Base-by-base conservation (phyloP, 345 rosid species). In the Ceriops tagal region DNA sequence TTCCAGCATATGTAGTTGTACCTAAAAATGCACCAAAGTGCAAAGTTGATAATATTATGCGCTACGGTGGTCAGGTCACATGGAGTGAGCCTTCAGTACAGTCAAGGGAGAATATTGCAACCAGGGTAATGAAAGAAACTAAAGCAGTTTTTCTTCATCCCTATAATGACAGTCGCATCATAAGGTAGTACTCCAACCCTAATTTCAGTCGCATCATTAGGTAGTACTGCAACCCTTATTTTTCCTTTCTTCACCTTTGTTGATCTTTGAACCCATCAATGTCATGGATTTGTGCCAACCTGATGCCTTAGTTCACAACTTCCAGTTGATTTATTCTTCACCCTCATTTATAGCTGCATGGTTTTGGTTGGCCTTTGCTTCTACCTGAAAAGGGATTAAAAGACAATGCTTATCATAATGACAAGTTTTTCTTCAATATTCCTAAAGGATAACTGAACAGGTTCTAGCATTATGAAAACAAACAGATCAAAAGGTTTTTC, bases 21-120 rank as follows among this genome's bases (percentile, higher is more conserved):
- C 98, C 97, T 0, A 85, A 88, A 79, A 87, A 82, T 80, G 98
- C 98, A 76, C 97, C 96, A 31, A 83, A 80, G 55, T 93, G 97
- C 83, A 93, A 91, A 83, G 89, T 89, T 68, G 86, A 89, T 77
- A 89, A 93, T 76, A 93, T 93, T 47, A 68, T 82, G 24, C 93
- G 96, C 32, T 93, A 88, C 5, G 92, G 92, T 80, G 96, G 98
- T 81, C 80, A 81, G 58, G 81, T 91, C 67, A 78, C 84, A 59
- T 86, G 93, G 93, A 84, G 96, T 61, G 96, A 89, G 68, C 65
- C 78, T 71, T 73, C 88, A 32, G 20, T 93, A 62, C 83, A 81
- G 73, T 91, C 97, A 8, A 84, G 96, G 84, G 96, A 89, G 79
- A 24, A 61, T 56, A 70, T 77, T 71, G 96, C 98, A 64, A 55